Base-by-base conservation (phyloP, 2,329 filamentous ascomycete genomes). In the Aureobasidium vineae region DNA sequence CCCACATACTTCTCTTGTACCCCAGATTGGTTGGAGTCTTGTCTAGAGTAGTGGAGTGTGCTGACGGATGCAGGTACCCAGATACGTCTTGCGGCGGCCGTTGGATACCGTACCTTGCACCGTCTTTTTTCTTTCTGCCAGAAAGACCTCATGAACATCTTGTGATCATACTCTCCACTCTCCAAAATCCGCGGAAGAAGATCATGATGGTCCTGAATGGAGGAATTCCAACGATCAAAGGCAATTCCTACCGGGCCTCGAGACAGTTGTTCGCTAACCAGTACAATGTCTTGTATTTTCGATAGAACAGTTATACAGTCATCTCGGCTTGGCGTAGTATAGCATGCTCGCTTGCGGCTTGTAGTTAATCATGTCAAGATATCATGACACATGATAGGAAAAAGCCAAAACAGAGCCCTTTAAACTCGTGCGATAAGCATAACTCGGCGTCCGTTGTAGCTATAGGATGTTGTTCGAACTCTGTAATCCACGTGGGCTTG, bases 281-380 rank as follows among this genome's bases (percentile, higher is more conserved):
- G 59, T 52, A 13, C 59, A 63, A 63, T 63, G 59, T 63, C 59
- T 63, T 52, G 59, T 52, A 52, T 63, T 63, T 63, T 63, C 59
- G 45, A 63, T 63, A 63, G 59, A 63, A 63, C 59, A 52, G 59
- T 63, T 63, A 16, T 61, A 19, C 41, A 61, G 31, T 26, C 10
- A 31, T 61, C 41, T 61, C 36, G 45, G 43, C 45, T 63, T 41
- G 31, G 45, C 5, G 23, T 41, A 16, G n/a, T n/a, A 41, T 31
- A 33, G 33, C 41, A 52, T 31, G 10, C 5, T 45, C 59, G 43
- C 43, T 63, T 63, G 59, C 40, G 43, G 56, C 43, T 3, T 8
- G 2, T 61, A 10, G 33, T 36, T 36, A 13, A 47, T 49, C 57
- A 61, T 23, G 43, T 52, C 43, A 26, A 61, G 16, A 61, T 61